Conservation (phyloP, 176 grass and related monocot genomes). For the Hordeum vulgare region MorexV3_pseudomolecules_assembly NC_058518.1:47249153-47249652, state of each 20-base stretch:
- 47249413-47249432: too few species aligned
- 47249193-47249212: constrained; percentile 10
- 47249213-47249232: constrained; percentile 27
- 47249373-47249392: neutral
- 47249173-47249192: constrained; percentile 23
- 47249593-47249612: too few species aligned
- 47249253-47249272: constrained; percentile 18
- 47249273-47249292: neutral
- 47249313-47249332: neutral
- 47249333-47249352: neutral
- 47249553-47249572: too few species aligned
- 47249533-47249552: too few species aligned
- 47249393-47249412: too few species aligned
- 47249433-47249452: neutral
- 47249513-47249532: neutral
- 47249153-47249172: constrained; percentile 10
- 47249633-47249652: too few species aligned
- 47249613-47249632: too few species aligned
- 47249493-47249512: neutral
- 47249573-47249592: too few species aligned
- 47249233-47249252: neutral
- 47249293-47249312: neutral
- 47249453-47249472: neutral
- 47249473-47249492: neutral
- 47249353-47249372: neutral